A percentile compares a stretch with the other conserved stretches of the same genome.
phyloP scores from a whole-genome alignment of 1,284 basidiomycete species.

The Lentinula novae-zelandiae region DNA sequence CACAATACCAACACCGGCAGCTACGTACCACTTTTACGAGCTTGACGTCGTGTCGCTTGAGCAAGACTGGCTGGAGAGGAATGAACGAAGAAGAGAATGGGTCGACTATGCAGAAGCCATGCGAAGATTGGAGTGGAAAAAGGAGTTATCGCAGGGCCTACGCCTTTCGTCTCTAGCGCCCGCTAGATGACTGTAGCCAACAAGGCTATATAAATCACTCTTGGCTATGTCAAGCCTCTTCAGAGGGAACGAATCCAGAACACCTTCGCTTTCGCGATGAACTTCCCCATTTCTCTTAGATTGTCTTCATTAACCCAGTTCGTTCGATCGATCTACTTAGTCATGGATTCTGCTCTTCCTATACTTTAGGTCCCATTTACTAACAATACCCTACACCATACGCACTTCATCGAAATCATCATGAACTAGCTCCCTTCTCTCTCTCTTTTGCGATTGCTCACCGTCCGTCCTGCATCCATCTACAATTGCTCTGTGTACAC shows the following conservation, averaged over 20 bases:
- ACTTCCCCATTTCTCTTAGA: not conserved
- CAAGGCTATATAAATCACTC: not conserved
- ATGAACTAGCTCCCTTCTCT: not conserved
- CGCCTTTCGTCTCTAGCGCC: constrained; percentile 65
- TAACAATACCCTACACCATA: not conserved
- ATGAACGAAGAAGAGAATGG: constrained; percentile 77
- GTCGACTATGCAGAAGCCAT: constrained; percentile 79
- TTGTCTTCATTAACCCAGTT: not conserved
- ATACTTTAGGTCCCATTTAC: not conserved
- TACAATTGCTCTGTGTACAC: not conserved
- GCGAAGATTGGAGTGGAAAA: constrained; percentile 71
- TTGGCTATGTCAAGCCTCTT: not conserved
- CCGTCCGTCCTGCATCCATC: not conserved
- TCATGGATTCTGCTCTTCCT: not conserved
- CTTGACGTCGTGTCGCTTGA: constrained; percentile 74
- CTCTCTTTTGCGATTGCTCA: not conserved
- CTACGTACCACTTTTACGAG: constrained; percentile 85
- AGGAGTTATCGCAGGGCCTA: constrained; percentile 71
- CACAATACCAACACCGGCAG: constrained; percentile 70
- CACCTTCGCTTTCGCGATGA: not conserved
- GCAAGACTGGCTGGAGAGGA: constrained; percentile 71
- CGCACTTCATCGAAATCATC: not conserved
- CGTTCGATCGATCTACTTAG: not conserved
- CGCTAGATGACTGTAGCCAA: constrained; percentile 20
- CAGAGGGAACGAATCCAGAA: not conserved